Evolutionary conservation across 2,329 filamentous ascomycete species (phyloP).

Genomic region (Trichoderma asperellum): DNA sequence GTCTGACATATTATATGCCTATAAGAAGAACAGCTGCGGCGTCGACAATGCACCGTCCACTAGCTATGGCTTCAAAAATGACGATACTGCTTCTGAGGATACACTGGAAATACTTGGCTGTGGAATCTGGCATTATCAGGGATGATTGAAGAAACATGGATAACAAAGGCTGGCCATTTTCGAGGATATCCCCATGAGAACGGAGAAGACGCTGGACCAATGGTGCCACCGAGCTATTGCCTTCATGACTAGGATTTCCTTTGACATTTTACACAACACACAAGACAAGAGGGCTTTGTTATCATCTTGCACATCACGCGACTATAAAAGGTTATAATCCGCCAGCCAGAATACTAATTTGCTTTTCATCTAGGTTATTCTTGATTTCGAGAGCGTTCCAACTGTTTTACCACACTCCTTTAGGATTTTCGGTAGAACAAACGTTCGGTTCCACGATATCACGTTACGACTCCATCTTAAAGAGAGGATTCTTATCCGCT

Average conservation of each 20-base stretch:
- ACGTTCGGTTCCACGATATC: conserved; percentile 38
- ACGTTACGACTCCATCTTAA: conserved; percentile 37
- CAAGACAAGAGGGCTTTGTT: background rate
- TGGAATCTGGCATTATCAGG: background rate
- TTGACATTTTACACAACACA: background rate
- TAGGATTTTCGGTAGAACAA: conserved; percentile 46
- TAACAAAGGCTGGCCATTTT: background rate
- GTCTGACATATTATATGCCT: background rate
- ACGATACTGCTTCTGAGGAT: background rate
- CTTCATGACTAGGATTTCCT: background rate
- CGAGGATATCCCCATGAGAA: background rate
- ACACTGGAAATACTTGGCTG: background rate
- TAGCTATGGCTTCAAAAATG: background rate
- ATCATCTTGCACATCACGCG: background rate
- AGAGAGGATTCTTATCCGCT: conserved; percentile 30
- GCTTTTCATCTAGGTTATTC: conserved; percentile 43
- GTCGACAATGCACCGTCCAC: background rate
- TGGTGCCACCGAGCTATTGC: background rate
- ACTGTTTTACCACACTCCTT: conserved; percentile 47
- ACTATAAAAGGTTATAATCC: background rate
- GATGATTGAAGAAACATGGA: background rate
- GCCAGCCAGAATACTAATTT: conserved; percentile 33
- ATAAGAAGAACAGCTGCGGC: background rate
- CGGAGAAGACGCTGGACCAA: background rate
- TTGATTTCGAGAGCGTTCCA: conserved; percentile 48